Base-by-base conservation (phyloP, 176 grass and related monocot genomes). In the Triticum monococcum region DNA sequence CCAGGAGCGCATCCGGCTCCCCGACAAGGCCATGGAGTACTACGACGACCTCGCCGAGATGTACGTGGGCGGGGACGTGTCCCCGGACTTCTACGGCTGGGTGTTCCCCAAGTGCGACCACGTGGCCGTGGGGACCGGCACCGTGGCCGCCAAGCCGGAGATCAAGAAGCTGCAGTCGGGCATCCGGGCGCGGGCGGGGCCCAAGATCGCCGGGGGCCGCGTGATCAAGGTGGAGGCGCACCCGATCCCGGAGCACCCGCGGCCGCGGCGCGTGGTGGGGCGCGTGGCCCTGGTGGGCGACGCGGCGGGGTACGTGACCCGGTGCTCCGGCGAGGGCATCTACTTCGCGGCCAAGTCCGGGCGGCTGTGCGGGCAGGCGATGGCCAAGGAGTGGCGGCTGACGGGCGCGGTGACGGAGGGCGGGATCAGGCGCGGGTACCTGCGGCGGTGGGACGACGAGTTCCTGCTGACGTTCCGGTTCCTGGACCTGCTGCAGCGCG, bases 291-390 rank as follows among this genome's bases (percentile, higher is more conserved):
- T 98, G 0, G 96, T 98, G 18, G 94, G 93, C 56, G 96, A 98
- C 85, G 96, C 94, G 17, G 92, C 96, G 4, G 96, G 96, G 5
- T 98, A 98, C 87, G 96, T 98, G 4, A 91, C 96, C 23, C 87
- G 83, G 33, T 96, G 93, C 88, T 90, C 96, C 60, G 96, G 96
- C 31, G 96, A 98, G 79, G 96, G 96, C 14, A 98, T 98, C 86
- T 98, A 98, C 83, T 98, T 98, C 91, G 96, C 96, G 46, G 96
- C 96, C 40, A 98, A 94, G 88, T 98, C 96, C 16, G 96, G 96
- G 17, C 67, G 96, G 64, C 64, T 98, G 48, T 98, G 93, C 78
- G 92, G 96, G 17, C 86, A 87, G 64, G 96, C 96, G 1, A 92
- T 98, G 83, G 93, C 85, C 9, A 89, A 85, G 79, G 85, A 93